Evolutionary conservation across 116 monocot genomes (phyloP).

Genomic region (Cymodocea nodosa): DNA sequence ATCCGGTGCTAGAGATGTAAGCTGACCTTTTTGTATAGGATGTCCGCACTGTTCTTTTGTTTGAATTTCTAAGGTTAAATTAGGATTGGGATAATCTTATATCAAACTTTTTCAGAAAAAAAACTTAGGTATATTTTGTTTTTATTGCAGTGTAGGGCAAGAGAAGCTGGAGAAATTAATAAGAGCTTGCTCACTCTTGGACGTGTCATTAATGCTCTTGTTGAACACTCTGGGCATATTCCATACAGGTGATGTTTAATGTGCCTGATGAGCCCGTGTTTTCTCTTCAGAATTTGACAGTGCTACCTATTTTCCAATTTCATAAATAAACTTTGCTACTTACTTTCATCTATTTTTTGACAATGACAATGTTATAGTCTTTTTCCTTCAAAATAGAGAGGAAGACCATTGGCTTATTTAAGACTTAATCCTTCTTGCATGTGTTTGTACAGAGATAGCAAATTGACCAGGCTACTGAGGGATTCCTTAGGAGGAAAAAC

Average conservation of each 20-base stretch:
- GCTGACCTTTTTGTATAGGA: neutral
- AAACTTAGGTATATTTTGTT: constrained; percentile 1
- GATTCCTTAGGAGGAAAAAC: constrained; percentile 98
- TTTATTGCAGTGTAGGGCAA: constrained; percentile 82
- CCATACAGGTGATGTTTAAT: constrained; percentile 71
- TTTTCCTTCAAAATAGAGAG: too few relatives aligned
- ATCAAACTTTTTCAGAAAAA: too few relatives aligned
- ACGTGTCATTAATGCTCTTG: constrained; percentile 93
- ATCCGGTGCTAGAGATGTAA: constrained; percentile 93
- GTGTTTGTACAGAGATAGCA: constrained; percentile 53
- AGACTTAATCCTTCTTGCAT: neutral
- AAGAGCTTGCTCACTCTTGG: constrained; percentile 99
- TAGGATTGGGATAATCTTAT: too few relatives aligned
- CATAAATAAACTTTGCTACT: too few relatives aligned
- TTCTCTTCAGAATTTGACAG: neutral
- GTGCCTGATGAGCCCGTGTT: neutral
- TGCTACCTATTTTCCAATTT: too few relatives aligned
- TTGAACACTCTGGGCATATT: constrained; percentile 95
- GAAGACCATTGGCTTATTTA: neutral
- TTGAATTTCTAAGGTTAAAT: neutral
- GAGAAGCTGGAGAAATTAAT: constrained; percentile 99
- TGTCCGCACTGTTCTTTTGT: neutral
- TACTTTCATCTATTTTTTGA: too few relatives aligned
- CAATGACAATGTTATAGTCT: too few relatives aligned
- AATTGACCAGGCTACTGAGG: constrained; percentile 88